Base-by-base conservation (phyloP, 768 basidiomycete genomes). In the Rhodosporidiobolus sp. region DNA sequence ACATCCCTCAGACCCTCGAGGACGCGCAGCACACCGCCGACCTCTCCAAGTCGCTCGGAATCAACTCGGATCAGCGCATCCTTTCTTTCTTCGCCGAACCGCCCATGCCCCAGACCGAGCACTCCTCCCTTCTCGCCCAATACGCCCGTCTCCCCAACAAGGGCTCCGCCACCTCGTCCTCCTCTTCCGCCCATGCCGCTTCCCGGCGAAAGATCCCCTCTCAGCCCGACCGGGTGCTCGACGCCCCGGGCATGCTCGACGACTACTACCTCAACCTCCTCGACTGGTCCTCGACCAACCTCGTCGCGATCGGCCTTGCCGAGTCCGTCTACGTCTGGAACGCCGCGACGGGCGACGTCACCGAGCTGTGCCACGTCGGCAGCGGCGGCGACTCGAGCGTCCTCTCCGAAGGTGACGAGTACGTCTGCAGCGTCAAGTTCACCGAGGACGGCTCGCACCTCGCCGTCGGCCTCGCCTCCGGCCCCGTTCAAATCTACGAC, bases 231-330 rank as follows among this genome's bases (percentile, higher is more conserved):
- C 87, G 93, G n/a, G 93, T 97, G 14, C 85, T 99, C 17, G 96
- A 98, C 77, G 95, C 95, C 0, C 94, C 94, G 1, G 92, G 92
- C 1, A 80, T 84, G 64, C 79, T 81, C 56, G 93, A 98, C 76
- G 96, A 99, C 81, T 99, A 95, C 81, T 99, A 99, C 79, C 87
- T 99, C 79, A 99, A 98, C 80, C 84, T 99, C 63, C 81, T 97
- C 63, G 86, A 89, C 26, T 99, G 96, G 96, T 90, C 90, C 48
- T 86, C 85, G 53, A 86, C 86, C 75, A 97, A 98, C 80, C 83
- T 88, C 35, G 87, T 99, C 19, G 94, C 90, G 4, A 94, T 99
- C 66, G 95, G 90, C 0, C 86, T 99, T 19, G 90, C 88, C 56
- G 88, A 90, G 54, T 85, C 86, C 59, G 93, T 90, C 2, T 99